phyloP scores from a whole-genome alignment of 2,329 filamentous ascomycete genomes.

The Cordyceps pruinosa region DNA sequence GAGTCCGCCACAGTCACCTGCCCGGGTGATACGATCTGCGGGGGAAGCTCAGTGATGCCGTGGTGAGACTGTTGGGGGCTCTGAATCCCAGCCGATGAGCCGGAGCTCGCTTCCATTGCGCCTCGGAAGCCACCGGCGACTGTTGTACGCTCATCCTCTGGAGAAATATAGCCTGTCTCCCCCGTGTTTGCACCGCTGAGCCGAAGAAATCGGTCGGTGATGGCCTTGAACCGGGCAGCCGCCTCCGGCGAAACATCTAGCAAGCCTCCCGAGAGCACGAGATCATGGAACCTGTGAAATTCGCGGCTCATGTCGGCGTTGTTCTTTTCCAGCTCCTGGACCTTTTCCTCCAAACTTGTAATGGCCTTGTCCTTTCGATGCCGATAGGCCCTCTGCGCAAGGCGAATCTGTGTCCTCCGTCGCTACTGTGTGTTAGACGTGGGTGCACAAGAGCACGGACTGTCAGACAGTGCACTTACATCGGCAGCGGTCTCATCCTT shows the following conservation, averaged over 20 bases:
- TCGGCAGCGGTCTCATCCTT: conserved; percentile 72
- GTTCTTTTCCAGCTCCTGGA: conserved; percentile 59
- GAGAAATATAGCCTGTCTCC: conserved; percentile 17
- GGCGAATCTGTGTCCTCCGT: conserved; percentile 77
- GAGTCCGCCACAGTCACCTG: conserved; percentile 6
- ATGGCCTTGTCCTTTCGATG: conserved; percentile 80
- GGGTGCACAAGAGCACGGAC: conserved; percentile 2
- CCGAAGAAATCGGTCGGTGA: conserved; percentile 51
- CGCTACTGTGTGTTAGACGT: conserved; percentile 43
- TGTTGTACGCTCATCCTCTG: conserved; percentile 12
- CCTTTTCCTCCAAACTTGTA: conserved; percentile 61
- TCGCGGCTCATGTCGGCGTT: conserved; percentile 69
- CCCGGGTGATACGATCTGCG: neutral
- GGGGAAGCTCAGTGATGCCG: conserved; percentile 7
- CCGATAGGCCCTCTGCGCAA: conserved; percentile 79
- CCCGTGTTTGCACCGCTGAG: conserved; percentile 43
- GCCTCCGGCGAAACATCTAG: conserved; percentile 51
- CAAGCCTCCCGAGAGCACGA: conserved; percentile 50
- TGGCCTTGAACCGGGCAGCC: conserved; percentile 47
- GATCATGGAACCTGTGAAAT: conserved; percentile 62
- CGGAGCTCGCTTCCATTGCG: neutral
- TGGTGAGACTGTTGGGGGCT: conserved; percentile 7
- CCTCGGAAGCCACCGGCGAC: neutral
- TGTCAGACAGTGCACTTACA: conserved; percentile 45
- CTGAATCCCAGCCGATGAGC: neutral